These are phyloP conservation scores for Globisporangium paroecandrum DNA, from an alignment of 352 stramenopile species.

Conservation along the genomic window DNA sequence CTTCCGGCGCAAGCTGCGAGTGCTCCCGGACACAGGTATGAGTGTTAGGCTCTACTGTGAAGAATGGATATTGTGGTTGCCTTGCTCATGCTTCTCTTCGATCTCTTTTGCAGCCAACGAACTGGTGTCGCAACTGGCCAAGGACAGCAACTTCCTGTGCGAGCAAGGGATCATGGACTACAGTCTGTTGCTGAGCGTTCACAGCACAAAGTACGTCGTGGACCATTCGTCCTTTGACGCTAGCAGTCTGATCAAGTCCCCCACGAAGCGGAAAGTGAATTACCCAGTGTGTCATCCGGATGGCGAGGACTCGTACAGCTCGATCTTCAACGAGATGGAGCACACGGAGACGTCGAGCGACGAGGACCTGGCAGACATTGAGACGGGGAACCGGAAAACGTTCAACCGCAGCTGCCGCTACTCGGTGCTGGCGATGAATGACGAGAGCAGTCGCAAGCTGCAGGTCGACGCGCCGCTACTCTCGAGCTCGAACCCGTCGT, in stretches of 20 bases:
- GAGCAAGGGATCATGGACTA: constrained; percentile 89
- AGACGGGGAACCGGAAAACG: constrained; percentile 43
- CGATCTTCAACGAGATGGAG: constrained; percentile 29
- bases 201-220: constrained; percentile 83
- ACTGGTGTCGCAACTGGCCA: constrained; percentile 63
- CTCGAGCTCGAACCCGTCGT: neutral
- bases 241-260: constrained; percentile 35
- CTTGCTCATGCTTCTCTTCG: constrained; percentile 12
- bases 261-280: constrained; percentile 69
- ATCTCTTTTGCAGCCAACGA: constrained; percentile 30
- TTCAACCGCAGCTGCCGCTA: constrained; percentile 72
- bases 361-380: constrained; percentile 54
- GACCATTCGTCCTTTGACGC: constrained; percentile 49
- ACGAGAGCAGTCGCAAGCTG: constrained; percentile 31
- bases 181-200: constrained; percentile 79
- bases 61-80: neutral
- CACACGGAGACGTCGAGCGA: constrained; percentile 41
- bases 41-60: neutral
- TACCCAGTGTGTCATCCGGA: constrained; percentile 68
- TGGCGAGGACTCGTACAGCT: constrained; percentile 42
- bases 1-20: constrained; percentile 79
- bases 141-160: constrained; percentile 71
- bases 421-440: constrained; percentile 53
- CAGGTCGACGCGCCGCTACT: constrained; percentile 51
- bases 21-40: constrained; percentile 52